phyloP scores from a whole-genome alignment of 768 basidiomycete species.

The Xerocomellus dryophilus region DNA sequence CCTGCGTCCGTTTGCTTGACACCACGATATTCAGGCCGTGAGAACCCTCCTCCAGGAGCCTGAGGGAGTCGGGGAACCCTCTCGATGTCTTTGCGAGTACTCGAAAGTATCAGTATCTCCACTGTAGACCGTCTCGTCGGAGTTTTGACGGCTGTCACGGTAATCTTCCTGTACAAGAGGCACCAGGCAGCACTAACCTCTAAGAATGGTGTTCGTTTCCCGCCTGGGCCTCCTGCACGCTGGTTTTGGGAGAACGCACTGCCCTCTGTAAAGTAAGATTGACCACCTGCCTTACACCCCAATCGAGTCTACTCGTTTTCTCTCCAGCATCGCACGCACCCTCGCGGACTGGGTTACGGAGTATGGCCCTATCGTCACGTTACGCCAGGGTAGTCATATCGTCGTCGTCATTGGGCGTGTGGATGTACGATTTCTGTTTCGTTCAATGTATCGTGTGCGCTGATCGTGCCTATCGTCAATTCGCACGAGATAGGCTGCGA shows the following conservation, averaged over 20 bases:
- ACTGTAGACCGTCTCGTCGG: not conserved
- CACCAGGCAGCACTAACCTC: not conserved
- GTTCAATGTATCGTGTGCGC: not conserved
- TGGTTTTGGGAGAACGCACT: conserved; percentile 26
- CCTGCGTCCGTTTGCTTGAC: too few species aligned
- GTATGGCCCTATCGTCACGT: conserved; percentile 56
- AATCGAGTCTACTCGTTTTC: not conserved
- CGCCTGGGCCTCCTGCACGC: conserved; percentile 25
- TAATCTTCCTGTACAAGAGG: conserved; percentile 1
- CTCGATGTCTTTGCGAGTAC: not conserved
- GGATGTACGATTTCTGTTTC: conserved; percentile 12
- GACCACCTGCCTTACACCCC: not conserved
- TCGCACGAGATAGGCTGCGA: conserved; percentile 40
- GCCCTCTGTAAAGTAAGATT: conserved; percentile 19
- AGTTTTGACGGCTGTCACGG: not conserved
- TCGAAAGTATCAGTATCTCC: not conserved
- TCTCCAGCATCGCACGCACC: conserved; percentile 14
- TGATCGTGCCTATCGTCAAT: not conserved
- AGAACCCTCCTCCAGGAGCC: too few species aligned
- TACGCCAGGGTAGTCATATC: conserved; percentile 43
- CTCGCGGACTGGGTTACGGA: conserved; percentile 52
- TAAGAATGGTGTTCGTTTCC: conserved; percentile 18
- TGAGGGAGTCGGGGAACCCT: not conserved
- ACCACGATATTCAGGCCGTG: too few species aligned
- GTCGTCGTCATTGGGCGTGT: conserved; percentile 21